Conservation (phyloP, 371 early-diverging fungal genomes). For the Mortierella polycephala region DNA sequence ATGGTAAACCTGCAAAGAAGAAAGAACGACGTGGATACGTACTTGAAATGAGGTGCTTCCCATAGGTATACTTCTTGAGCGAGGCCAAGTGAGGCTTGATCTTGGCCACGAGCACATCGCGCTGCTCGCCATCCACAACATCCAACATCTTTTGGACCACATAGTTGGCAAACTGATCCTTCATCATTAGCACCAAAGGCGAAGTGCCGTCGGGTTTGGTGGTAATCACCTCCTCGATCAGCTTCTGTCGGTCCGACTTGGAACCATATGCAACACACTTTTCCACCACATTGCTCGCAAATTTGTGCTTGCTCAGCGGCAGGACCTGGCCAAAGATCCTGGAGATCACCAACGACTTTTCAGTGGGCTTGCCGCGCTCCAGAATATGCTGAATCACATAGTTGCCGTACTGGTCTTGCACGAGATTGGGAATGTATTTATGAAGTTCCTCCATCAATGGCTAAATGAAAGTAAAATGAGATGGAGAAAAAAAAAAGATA, state of each 20-base stretch:
- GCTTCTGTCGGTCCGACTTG: constrained; percentile 57
- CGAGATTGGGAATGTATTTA: constrained; percentile 87
- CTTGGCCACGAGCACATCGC: constrained; percentile 84
- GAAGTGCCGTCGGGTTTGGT: constrained; percentile 66
- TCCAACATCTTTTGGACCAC: constrained; percentile 99
- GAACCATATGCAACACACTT: constrained; percentile 62
- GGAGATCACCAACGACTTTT: constrained; percentile 87
- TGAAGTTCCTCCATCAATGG: constrained; percentile 95
- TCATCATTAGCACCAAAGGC: constrained; percentile 94
- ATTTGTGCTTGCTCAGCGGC: constrained; percentile 96
- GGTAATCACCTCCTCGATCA: constrained; percentile 89
- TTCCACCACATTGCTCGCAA: constrained; percentile 96
- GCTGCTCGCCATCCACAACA: constrained; percentile 90
- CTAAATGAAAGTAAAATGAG: constrained; percentile 42
- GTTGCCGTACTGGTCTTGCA: constrained; percentile 99
- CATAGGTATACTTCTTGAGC: constrained; percentile 96
- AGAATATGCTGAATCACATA: constrained; percentile 99
- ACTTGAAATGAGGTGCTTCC: constrained; percentile 89
- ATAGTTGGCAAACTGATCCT: constrained; percentile 99
- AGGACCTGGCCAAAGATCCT: constrained; percentile 93
- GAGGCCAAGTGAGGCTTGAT: constrained; percentile 92
- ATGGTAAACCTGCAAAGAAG: neutral
- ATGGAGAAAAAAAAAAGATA: neutral
- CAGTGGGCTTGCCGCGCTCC: constrained; percentile 89
- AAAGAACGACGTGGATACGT: constrained; percentile 1